phyloP scores from a whole-genome alignment of 2,329 filamentous ascomycete genomes.

The Fusarium foetens region DNA sequence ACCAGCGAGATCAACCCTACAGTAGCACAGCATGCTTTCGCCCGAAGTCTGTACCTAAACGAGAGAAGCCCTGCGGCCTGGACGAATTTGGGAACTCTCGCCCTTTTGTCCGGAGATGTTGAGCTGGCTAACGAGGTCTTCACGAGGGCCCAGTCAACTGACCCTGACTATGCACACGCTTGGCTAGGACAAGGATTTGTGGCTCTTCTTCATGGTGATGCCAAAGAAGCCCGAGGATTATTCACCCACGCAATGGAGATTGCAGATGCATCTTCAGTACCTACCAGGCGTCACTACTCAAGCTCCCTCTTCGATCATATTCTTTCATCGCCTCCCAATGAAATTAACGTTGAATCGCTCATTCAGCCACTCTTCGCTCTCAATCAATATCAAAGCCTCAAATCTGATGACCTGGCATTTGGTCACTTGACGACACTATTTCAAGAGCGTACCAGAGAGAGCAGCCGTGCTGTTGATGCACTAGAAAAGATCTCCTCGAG shows the following conservation, averaged over 20 bases:
- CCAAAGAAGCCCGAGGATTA: conserved; percentile 80
- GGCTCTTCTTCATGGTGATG: conserved; percentile 78
- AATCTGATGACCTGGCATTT: conserved; percentile 75
- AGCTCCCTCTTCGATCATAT: conserved; percentile 86
- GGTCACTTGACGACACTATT: conserved; percentile 83
- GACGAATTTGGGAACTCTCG: conserved; percentile 91
- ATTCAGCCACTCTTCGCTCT: conserved; percentile 91
- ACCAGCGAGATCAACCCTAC: conserved; percentile 87
- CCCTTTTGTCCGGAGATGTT: conserved; percentile 83
- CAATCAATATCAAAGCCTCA: conserved; percentile 79
- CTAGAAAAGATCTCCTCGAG: conserved; percentile 74
- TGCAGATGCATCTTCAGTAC: conserved; percentile 77
- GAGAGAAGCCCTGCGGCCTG: conserved; percentile 86
- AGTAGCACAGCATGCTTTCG: conserved; percentile 92
- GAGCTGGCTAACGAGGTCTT: conserved; percentile 92
- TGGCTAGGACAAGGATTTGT: conserved; percentile 95
- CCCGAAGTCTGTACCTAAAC: conserved; percentile 91
- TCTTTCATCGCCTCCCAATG: conserved; percentile 62
- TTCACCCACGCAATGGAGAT: conserved; percentile 97
- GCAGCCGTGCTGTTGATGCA: conserved; percentile 68
- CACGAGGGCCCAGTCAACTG: conserved; percentile 88
- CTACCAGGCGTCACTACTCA: conserved; percentile 82
- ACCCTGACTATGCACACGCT: conserved; percentile 91
- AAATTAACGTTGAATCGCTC: conserved; percentile 67
- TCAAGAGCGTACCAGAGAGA: conserved; percentile 81